Evolutionary conservation across 352 stramenopile genomes (phyloP).

Genomic region (Blastocystis sp.): DNA sequence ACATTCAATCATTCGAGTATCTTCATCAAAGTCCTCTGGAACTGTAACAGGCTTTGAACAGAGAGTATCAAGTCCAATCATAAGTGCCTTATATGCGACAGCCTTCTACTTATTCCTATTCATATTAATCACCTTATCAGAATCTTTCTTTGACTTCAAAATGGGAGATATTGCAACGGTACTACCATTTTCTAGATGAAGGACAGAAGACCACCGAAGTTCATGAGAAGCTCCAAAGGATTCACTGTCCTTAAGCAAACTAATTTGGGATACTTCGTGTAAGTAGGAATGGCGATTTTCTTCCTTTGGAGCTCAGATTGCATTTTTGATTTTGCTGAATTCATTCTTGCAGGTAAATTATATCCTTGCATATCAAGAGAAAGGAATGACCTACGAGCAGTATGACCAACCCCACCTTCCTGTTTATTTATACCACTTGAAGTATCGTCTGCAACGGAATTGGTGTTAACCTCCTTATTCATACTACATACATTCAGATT

Average conservation of each 20-base stretch:
- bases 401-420: neutral
- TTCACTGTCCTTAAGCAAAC: neutral
- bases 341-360: slow-evolving; percentile 7
- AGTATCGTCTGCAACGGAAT: neutral
- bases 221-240: neutral
- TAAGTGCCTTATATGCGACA: neutral
- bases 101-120: neutral
- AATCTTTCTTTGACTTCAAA: slow-evolving; percentile 32
- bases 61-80: neutral
- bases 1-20: neutral
- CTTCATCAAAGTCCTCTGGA: neutral
- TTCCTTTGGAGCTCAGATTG: neutral
- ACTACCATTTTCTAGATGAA: neutral
- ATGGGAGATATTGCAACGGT: slow-evolving; percentile 25
- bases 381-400: neutral
- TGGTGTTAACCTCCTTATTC: no score
- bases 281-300: neutral
- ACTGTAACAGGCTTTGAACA: neutral
- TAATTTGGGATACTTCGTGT: neutral
- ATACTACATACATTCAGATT: no score
- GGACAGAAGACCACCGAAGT: neutral
- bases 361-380: neutral
- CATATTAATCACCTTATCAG: slow-evolving; percentile 8
- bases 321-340: neutral
- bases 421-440: neutral